Conservation (phyloP, 2,329 filamentous ascomycete species). For the Amauroascus niger region DNA sequence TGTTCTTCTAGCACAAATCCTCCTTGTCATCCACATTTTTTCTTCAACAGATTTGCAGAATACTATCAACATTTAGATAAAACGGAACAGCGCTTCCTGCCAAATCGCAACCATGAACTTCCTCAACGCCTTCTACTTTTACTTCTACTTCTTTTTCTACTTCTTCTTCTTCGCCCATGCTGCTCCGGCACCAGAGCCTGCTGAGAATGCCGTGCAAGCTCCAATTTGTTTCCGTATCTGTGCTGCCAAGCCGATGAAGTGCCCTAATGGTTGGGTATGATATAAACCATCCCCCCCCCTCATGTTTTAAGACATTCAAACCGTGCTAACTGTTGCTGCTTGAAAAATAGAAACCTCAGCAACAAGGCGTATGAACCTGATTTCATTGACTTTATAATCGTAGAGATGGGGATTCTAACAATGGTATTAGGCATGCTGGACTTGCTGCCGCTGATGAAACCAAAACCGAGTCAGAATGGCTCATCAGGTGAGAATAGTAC, state of each 20-base stretch:
- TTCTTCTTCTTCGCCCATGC: not conserved
- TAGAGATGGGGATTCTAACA: not conserved
- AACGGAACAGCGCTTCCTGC: not conserved
- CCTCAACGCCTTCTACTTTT: not conserved
- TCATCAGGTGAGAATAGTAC: not conserved
- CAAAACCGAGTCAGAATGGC: too few relatives aligned
- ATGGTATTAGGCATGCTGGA: not conserved
- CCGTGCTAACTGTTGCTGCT: not conserved
- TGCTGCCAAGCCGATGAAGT: not conserved
- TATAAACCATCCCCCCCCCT: not conserved
- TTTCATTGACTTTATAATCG: too few relatives aligned
- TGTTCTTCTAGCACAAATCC: too few relatives aligned
- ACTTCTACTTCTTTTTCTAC: not conserved
- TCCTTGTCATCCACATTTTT: too few relatives aligned
- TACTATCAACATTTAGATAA: too few relatives aligned
- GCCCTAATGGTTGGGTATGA: not conserved
- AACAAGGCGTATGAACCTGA: not conserved
- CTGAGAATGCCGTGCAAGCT: not conserved
- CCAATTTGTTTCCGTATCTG: not conserved
- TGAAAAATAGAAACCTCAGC: not conserved
- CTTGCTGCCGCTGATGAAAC: not conserved
- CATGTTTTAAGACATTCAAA: not conserved
- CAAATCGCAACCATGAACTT: not conserved
- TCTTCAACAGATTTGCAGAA: too few relatives aligned
- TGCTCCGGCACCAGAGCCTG: not conserved